Evolutionary conservation across 192 early-diverging fungal genomes (phyloP), one percentile per base, ranked within the genome.

Genomic region (Kappamyces sp.): DNA sequence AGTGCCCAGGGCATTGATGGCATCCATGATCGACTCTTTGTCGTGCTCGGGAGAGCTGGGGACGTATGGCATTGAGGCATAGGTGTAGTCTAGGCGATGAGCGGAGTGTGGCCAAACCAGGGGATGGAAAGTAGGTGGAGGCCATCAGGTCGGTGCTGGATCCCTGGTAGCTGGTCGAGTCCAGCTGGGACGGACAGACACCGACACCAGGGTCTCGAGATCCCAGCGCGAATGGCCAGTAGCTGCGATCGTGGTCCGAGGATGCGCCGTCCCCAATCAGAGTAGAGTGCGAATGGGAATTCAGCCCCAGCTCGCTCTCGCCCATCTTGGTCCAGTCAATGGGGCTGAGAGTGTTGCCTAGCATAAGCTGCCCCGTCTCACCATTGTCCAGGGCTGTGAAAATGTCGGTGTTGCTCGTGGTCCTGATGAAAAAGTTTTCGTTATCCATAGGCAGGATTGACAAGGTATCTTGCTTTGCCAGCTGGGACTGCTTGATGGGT

Each of bases 261-360:
- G 36, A 30, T 52, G 9, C 4, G 50, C 40, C 36, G 36, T 52
- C n/a, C 40, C 40, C 40, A 39, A 52, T 4, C 40, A 55, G 15
- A 55, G 41, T 38, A 4, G 54, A 31, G 8, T n/a, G 12, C 0
- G 51, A 53, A 36, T 55, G 31, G 22, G 54, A 55, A n/a, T 55
- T 29, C 29, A 52, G 40, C 36, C 40, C 40, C 4, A 52, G 36
- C 32, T 55, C 54, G 29, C 40, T 43, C 36, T 55, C 54, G 29
- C 31, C 54, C 5, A 55, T 33, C 31, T 55, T 55, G 6, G 54
- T 55, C 54, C 54, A 55, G n/a, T 55, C 54, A 15, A 55, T 22
- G 4, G 54, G 54, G 5, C 30, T 7, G 30, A 55, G 45, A 9
- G 41, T 22, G 1, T 22, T 30, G 5, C 45, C 54, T 55, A 55